Base-by-base conservation (phyloP, 2,329 filamentous ascomycete species). In the Scedosporium apiospermum region DNA sequence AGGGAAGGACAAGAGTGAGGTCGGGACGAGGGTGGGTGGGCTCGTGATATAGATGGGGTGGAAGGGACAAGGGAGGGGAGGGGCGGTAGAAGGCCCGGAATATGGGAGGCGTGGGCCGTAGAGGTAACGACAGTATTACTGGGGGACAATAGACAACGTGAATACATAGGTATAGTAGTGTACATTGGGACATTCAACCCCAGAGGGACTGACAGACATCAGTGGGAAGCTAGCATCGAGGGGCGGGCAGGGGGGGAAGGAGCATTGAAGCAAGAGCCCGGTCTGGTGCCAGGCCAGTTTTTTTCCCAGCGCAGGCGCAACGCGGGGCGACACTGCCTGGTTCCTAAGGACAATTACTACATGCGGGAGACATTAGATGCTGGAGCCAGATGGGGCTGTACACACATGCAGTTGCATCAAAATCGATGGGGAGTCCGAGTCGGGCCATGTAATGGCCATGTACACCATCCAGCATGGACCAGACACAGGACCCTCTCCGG, bases 1-100 rank as follows among this genome's bases (percentile, higher is more conserved):
- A 72, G 74, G 75, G 77, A 75, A 74, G 77, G 77, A 78, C 76
- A 76, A 78, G 78, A 75, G 77, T 78, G 79, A 69, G 70, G 71
- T 72, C 71, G 61, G 64, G 60, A 63, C 64, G 58, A 60, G 63
- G 62, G 55, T 62, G 61, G 60, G 59, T 61, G 62, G 61, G 58
- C 62, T 63, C 60, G 58, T 62, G 62, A 51, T 62, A 63, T 62
- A 63, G 57, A 65, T 63, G 65, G 58, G 46, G 41, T 59, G 46
- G 58, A 62, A 61, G 63, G 59, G 65, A 61, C 63, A 63, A 65
- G 63, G 66, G 61, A 65, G 44, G 63, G 61, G 57, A 51, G 49
- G 60, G 51, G 18, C 51, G 51, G 51, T 55, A 55, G 51, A 55
- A 23, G 51, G 51, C 5, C 51, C 51, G 51, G 51, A 55, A 49